Base-by-base conservation (phyloP, 495 filamentous ascomycete genomes). In the Barbatosphaeria neglecta region DNA sequence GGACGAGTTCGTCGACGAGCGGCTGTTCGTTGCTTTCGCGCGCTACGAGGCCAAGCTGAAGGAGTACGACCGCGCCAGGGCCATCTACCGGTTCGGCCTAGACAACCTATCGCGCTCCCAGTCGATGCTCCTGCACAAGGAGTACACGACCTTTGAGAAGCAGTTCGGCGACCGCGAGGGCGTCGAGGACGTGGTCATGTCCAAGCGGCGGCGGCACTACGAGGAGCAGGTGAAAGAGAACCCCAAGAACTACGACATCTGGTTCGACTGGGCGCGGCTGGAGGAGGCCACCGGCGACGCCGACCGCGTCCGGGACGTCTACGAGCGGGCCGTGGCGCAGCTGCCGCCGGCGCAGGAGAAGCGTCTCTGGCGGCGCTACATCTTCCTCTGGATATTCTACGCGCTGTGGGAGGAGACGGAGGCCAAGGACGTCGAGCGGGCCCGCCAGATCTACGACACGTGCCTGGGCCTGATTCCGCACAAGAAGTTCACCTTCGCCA, bases 311-410 rank as follows among this genome's bases (percentile, higher is more conserved):
- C 82, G 92, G 3, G 92, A 97, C 49, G 80, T 92, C 35, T 98
- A 97, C 64, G 93, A 98, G 67, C 78, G 87, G 45, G 92, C 93
- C 1, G 95, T 98, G 57, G 90, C 92, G 22, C 92, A 98, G 55
- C 81, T 97, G 9, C 92, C 92, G 15, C 92, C 92, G 9, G 93
- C 87, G 3, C 86, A 93, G 53, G 92, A 97, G 66, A 98, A 98
- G 70, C 78, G 92, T 31, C 90, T 97, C 64, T 98, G 92, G 92
- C 75, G 92, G 47, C 72, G 92, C 20, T 98, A 98, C 60, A 94
- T 98, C 50, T 98, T 95, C 62, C 76, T 98, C 3, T 98, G 90
- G 85, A 78, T 96, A 39, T 95, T 96, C 68, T 98, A 98, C 64
- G 92, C 93, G 1, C 64, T 95, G 16, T 97, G 83, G 80, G 90